Evolutionary conservation across 805 yeast genomes (phyloP), one percentile per base, ranked within the genome.

Genomic region (Helenozyma baotianmanensis): DNA sequence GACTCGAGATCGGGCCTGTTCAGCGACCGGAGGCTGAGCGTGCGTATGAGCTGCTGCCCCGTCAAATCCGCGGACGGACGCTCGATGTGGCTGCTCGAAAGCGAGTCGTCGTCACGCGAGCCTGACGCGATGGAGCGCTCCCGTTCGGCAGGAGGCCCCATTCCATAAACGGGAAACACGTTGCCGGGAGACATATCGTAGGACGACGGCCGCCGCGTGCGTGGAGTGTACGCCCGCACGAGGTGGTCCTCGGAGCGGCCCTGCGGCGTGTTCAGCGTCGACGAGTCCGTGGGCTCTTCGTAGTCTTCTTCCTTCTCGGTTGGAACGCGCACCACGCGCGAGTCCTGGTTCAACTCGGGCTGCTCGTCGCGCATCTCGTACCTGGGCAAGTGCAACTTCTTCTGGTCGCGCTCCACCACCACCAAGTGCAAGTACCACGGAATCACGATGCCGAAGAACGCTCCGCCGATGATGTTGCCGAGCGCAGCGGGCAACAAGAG

Each of bases 381-480:
- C 25, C 64, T 60, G 2, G 94, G 94, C 39, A 84, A 64, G 16
- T 78, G 69, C 52, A 83, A 60, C 27, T 64, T 50, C 42, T 68
- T 68, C 55, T 77, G 74, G 59, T 84, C 94, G 37, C 74, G 61
- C 51, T 84, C 94, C 23, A 84, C 86, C 23, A 77, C 83, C 14
- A 74, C 69, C 30, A 85, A 49, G 51, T 85, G 94, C 39, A 81
- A 62, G 48, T 82, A 85, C 73, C 78, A 85, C 7, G 92, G 87
- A 9, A 82, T 56, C 0, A 73, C 64, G 3, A 78, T 46, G 4
- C 80, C 80, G 53, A 85, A 85, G 19, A 74, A 63, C 1, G 71
- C 51, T 0, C 95, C 95, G n/a, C 95, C 95, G 19, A 85, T 67
- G 1, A 80, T 73, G 51, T 85, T 85, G 0, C 95, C 95, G 10